Evolutionary conservation across 208 protist species (phyloP), one percentile per base, ranked within the genome.

Genomic region (Trypanosoma rangeli): DNA sequence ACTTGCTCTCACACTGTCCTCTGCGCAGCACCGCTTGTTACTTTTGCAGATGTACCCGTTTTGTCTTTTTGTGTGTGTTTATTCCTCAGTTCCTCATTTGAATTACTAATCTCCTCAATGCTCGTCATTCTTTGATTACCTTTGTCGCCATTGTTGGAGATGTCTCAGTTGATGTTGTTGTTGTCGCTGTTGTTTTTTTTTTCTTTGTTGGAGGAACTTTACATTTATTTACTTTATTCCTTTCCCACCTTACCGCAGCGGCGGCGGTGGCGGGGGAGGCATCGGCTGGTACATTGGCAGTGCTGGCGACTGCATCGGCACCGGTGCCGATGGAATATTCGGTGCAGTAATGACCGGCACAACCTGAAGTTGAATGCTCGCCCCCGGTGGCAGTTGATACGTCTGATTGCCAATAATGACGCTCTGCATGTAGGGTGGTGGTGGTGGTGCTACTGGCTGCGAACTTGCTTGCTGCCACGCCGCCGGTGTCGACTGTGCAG

Each of bases 361-460:
- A 53, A 86, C 78, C 68, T 89, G 84, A 26, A 86, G 80, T 64
- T 89, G 84, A 58, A 89, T 64, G 42, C 70, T 84, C 12, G 84
- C 70, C 22, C 84, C 84, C 5, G 74, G 75, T 1, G 84, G 76
- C 7, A 89, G 67, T 62, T 89, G 78, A 50, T 89, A 89, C 20
- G 71, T 59, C 39, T 84, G 84, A 55, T 83, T 75, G 37, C 80
- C 78, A 22, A 89, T 81, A 18, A 82, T 78, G 22, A 89, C 73
- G 18, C 70, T 85, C 64, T 79, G 84, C 46, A 83, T 73, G 53
- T 82, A 80, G 8, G 75, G 79, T 44, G 79, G 79, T n/a, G 79
- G 83, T 22, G 74, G 69, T 18, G 55, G 60, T 46, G 55, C n/a
- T n/a, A n/a, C 49, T 13, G 49, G 61, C 9, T 5, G 1, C 61